Evolutionary conservation across 345 rosid species (phyloP).

Genomic region (Aegle marmelos): DNA sequence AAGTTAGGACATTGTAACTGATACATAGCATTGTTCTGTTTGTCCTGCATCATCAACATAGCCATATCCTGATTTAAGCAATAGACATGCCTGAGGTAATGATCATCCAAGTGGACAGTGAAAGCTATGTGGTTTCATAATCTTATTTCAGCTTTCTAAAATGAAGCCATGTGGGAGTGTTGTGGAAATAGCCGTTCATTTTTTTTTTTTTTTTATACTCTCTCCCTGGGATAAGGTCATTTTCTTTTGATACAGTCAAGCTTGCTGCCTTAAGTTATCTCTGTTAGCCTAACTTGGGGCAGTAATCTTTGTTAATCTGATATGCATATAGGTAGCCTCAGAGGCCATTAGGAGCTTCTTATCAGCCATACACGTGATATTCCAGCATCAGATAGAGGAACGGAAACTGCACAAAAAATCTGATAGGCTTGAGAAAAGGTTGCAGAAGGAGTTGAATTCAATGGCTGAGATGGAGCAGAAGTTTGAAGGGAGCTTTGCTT

Average conservation of each 20-base stretch:
- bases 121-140: not conserved
- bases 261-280: not conserved
- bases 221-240: not conserved
- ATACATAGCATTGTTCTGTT: not conserved
- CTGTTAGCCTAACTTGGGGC: not conserved
- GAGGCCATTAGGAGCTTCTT: constrained; percentile 67
- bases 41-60: constrained; percentile 1
- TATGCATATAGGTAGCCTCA: constrained; percentile 50
- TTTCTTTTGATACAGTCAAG: too few species aligned
- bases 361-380: constrained; percentile 51
- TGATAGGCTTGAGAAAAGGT: constrained; percentile 55
- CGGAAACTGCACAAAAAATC: constrained; percentile 48
- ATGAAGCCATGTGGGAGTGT: not conserved
- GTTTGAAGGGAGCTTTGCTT: constrained; percentile 34
- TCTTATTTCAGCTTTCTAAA: not conserved
- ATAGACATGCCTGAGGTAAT: not conserved
- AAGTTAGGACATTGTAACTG: not conserved
- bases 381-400: constrained; percentile 62
- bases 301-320: constrained; percentile 3
- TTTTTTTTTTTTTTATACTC: not conserved
- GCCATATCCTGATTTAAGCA: not conserved
- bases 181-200: not conserved
- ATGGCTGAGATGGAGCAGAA: constrained; percentile 63
- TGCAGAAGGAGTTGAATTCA: constrained; percentile 56
- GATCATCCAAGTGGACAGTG: not conserved